Evolutionary conservation across 2,329 filamentous ascomycete genomes (phyloP).

Genomic region (Talaromyces piceae): DNA sequence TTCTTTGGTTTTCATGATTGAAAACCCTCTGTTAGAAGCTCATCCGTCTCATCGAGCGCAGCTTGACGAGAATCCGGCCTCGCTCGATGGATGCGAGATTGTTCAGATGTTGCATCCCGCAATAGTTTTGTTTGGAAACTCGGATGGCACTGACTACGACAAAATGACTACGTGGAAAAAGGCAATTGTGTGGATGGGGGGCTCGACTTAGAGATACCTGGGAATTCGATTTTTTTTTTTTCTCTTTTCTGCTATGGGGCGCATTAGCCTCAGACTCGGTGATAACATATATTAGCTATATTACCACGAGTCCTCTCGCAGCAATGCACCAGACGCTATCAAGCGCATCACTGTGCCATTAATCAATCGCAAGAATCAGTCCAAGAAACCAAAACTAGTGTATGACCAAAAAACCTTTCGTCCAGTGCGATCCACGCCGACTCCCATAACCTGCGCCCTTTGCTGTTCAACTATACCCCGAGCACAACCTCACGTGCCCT

Average conservation of each 20-base stretch:
- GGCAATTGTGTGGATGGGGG: neutral
- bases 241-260: too few relatives aligned
- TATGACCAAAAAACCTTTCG: constrained; percentile 34
- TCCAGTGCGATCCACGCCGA: constrained; percentile 26
- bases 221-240: neutral
- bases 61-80: neutral
- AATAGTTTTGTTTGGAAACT: neutral
- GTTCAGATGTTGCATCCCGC: neutral
- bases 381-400: constrained; percentile 24
- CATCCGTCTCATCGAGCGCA: neutral
- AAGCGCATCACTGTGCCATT: neutral
- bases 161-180: neutral
- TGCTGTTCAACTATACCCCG: constrained; percentile 29
- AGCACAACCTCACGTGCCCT: constrained; percentile 24
- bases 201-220: neutral
- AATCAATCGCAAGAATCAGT: neutral
- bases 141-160: neutral
- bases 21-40: neutral
- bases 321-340: neutral
- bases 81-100: neutral
- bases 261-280: neutral
- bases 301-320: neutral
- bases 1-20: neutral
- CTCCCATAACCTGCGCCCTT: constrained; percentile 27
- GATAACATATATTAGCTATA: neutral